Conservation (phyloP, 176 grass and related monocot species). For the Poa annua region DNA sequence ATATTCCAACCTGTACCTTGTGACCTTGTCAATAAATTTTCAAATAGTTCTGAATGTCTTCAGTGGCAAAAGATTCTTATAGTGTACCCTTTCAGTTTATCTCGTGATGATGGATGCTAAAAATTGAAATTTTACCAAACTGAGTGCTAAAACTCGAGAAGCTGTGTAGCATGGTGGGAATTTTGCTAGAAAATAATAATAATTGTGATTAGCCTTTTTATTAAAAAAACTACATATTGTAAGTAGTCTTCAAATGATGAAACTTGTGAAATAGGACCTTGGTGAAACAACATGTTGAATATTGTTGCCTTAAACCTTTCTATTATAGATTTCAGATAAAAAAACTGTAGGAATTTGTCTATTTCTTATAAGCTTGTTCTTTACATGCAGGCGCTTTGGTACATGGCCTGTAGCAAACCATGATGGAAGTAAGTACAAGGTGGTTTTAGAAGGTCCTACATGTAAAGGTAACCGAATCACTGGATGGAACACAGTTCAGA, state of each 20-base stretch:
- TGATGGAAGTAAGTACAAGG: conserved; percentile 53
- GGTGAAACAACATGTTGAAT: neutral
- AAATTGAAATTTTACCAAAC: neutral
- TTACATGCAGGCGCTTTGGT: conserved; percentile 67
- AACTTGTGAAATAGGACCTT: conserved; percentile 16
- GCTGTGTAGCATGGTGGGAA: neutral
- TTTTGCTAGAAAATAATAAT: neutral
- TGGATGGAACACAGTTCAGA: conserved; percentile 70
- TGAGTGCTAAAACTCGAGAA: neutral
- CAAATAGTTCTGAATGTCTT: conserved; percentile 25
- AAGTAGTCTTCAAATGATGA: neutral
- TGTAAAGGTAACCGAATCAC: conserved; percentile 84
- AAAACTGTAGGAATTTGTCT: conserved; percentile 1
- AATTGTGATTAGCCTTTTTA: neutral
- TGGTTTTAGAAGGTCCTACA: conserved; percentile 77
- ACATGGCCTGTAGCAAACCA: conserved; percentile 85
- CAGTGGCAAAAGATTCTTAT: neutral
- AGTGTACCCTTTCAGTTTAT: neutral
- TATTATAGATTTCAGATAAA: conserved; percentile 16
- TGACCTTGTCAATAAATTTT: conserved; percentile 8
- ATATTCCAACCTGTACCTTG: neutral
- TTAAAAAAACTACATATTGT: neutral
- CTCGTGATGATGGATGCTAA: conserved; percentile 11
- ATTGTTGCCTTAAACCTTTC: conserved; percentile 18
- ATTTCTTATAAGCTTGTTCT: conserved; percentile 16